Evolutionary conservation across 805 yeast genomes (phyloP).

Genomic region (Starmerella sp.): DNA sequence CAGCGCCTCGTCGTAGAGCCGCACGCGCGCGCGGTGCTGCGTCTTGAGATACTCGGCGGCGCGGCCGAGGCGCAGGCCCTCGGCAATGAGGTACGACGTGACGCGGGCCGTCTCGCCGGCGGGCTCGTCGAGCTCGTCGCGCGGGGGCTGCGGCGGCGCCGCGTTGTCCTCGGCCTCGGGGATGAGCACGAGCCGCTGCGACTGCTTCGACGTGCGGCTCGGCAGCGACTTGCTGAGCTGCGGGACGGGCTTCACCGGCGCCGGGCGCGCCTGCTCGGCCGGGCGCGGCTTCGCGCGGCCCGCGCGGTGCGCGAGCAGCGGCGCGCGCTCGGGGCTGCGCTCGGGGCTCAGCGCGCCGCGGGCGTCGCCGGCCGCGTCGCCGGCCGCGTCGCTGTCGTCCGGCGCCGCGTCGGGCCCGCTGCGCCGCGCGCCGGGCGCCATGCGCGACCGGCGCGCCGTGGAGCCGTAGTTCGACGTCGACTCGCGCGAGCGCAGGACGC

Average conservation of each 20-base stretch:
- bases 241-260: constrained; percentile 16
- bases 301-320: not conserved
- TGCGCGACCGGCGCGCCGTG: constrained; percentile 12
- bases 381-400: not conserved
- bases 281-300: not conserved
- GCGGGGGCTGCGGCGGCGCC: not conserved
- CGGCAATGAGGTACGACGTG: constrained; percentile 86
- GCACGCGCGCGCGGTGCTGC: constrained; percentile 72
- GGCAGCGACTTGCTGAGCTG: constrained; percentile 27
- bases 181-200: constrained; percentile 75
- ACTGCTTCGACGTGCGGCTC: constrained; percentile 65
- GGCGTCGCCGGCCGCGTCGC: not conserved
- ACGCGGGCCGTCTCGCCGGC: constrained; percentile 62
- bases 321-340: constrained; percentile 1
- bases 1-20: constrained; percentile 84
- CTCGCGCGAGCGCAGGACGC: not conserved
- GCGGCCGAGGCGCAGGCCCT: constrained; percentile 55
- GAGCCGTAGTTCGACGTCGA: constrained; percentile 12
- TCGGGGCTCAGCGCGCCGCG: not conserved
- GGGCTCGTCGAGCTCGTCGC: constrained; percentile 18
- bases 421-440: constrained; percentile 12
- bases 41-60: constrained; percentile 53
- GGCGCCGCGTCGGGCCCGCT: not conserved
- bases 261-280: not conserved
- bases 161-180: constrained; percentile 21